Evolutionary conservation across 768 basidiomycete genomes (phyloP).

Genomic region (Baorangia bicolor): DNA sequence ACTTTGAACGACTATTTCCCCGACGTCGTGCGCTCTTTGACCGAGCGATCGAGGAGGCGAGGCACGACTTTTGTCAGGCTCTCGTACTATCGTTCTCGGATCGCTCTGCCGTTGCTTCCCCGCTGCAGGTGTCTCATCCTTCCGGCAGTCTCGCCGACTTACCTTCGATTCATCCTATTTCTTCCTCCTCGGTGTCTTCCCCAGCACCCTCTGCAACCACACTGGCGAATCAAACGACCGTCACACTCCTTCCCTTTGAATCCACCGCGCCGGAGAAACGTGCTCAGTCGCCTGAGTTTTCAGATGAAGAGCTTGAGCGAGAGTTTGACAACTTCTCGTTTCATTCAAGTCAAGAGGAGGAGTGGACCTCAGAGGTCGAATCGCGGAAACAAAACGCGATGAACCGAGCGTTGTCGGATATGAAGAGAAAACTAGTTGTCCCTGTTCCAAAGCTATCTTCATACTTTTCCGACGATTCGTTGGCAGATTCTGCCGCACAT

Average conservation of each 20-base stretch:
- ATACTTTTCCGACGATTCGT: conserved; percentile 9
- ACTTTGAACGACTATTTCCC: not conserved
- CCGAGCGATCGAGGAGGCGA: conserved; percentile 2
- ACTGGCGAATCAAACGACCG: not conserved
- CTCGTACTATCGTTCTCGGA: conserved; percentile 4
- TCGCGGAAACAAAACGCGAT: conserved; percentile 7
- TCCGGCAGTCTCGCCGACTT: not conserved
- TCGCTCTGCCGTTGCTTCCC: not conserved
- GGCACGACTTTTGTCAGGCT: conserved; percentile 7
- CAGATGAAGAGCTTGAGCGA: conserved; percentile 8
- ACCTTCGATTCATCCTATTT: no score
- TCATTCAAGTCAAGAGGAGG: conserved; percentile 8
- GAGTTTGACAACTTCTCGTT: conserved; percentile 16
- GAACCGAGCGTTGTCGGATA: conserved; percentile 1
- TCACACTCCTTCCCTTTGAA: not conserved
- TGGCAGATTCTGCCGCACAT: not conserved
- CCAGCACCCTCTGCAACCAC: not conserved
- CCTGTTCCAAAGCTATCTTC: conserved; percentile 13
- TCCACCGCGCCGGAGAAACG: not conserved
- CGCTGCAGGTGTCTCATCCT: not conserved
- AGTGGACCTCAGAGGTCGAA: conserved; percentile 16
- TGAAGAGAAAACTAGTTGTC: conserved; percentile 5
- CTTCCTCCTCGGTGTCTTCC: not conserved
- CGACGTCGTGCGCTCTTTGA: not conserved
- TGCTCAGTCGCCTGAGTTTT: conserved; percentile 1